Base-by-base conservation (phyloP, 495 filamentous ascomycete species). In the Endocarpon pusillum region DNA sequence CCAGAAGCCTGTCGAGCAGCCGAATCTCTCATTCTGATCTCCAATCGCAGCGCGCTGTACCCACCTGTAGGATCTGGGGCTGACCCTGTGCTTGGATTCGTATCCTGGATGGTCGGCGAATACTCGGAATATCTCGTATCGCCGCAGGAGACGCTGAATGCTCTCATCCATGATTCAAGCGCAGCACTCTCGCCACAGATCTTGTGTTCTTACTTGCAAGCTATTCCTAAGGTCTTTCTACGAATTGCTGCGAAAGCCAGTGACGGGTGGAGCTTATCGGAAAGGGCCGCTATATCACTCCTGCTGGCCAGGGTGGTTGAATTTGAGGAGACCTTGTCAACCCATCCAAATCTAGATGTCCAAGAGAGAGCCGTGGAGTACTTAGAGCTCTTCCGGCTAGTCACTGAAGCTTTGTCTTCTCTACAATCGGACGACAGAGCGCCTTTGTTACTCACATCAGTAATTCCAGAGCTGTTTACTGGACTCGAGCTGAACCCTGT, bases 341-440 rank as follows among this genome's bases (percentile, higher is more conserved):
- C 70, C 3, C 84, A 94, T 48, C 83, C 91, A 1, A 78, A 73
- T 42, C 60, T 97, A 7, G 89, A 96, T 45, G 83, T 96, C n/a
- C 89, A 97, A 52, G 89, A 96, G 54, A 71, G 91, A 32, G 75
- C 84, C 5, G 86, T 94, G 11, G 87, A 94, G 46, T 91, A 87
- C 44, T 64, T 80, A 2, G 89, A 97, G 45, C 65, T 96, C 3
- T 69, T 94, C 43, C 79, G 81, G 28, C 61, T 97, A 26, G 78
- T 78, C 9, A 67, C 71, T 1, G 87, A 97, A 55, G 81, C 87
- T 16, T 66, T 78, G 4, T 60, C 65, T 3, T 68, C 66, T n/a
- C 75, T 81, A 31, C 55, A 62, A 3, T 51, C 58, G 3, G 47
- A 66, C 1, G 58, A 66, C 21, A 73, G 84, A 33, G 59, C 78